phyloP scores from a whole-genome alignment of 1,284 basidiomycete genomes.

The Ustilago loliicola region DNA sequence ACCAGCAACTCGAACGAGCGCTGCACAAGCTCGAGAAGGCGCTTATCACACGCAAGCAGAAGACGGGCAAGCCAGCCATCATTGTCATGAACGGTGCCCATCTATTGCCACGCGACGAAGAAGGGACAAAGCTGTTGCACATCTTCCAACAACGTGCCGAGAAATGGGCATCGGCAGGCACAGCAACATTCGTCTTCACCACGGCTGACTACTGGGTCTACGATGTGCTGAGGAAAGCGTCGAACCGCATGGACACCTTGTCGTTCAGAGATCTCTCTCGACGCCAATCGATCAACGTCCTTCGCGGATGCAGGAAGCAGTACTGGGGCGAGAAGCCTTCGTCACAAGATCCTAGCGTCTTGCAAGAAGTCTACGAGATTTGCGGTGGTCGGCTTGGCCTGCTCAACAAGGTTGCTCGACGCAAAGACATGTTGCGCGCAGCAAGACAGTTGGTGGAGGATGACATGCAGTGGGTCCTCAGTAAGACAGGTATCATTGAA shows the following conservation, averaged over 20 bases:
- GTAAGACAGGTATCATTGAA: conserved; percentile 67
- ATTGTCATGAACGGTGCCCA: conserved; percentile 67
- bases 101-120: conserved; percentile 60
- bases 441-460: conserved; percentile 63
- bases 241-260: conserved; percentile 66
- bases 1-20: conserved; percentile 61
- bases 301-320: conserved; percentile 57
- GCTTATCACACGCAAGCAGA: conserved; percentile 53
- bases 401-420: conserved; percentile 60
- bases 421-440: conserved; percentile 58
- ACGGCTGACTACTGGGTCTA: conserved; percentile 65
- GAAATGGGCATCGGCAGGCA: conserved; percentile 64
- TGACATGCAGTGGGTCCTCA: conserved; percentile 65
- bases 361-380: conserved; percentile 64
- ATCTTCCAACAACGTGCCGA: conserved; percentile 67
- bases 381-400: conserved; percentile 60
- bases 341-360: conserved; percentile 37
- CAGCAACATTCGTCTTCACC: conserved; percentile 62
- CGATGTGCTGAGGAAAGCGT: conserved; percentile 59
- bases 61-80: conserved; percentile 60
- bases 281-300: conserved; percentile 57
- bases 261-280: conserved; percentile 62
- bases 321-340: conserved; percentile 61
- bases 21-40: conserved; percentile 66
- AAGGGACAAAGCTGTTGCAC: conserved; percentile 59